Evolutionary conservation across 2,329 filamentous ascomycete species (phyloP).

Genomic region (Whalleya microplaca): DNA sequence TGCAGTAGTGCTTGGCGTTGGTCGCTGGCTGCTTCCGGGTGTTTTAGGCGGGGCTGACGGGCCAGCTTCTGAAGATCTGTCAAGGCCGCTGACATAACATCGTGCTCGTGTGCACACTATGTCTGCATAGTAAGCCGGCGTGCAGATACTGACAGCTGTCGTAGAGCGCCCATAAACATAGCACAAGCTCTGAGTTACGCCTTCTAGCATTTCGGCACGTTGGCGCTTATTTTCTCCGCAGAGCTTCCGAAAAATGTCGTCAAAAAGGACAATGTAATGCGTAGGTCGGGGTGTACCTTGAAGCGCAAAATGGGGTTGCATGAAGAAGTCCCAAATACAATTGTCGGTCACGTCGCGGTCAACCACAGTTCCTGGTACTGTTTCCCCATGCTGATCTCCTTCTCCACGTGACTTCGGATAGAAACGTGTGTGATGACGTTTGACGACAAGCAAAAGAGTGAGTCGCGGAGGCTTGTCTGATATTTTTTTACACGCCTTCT

Average conservation of each 20-base stretch:
- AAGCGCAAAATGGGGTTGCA: slow-evolving; percentile 69
- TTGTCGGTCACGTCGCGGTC: slow-evolving; percentile 70
- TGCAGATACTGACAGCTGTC: slow-evolving; percentile 69
- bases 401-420: slow-evolving; percentile 58
- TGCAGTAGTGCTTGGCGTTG: too few relatives aligned
- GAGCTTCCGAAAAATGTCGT: slow-evolving; percentile 52
- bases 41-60: too few relatives aligned
- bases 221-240: slow-evolving; percentile 14
- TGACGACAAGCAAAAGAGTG: slow-evolving; percentile 71
- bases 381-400: slow-evolving; percentile 58
- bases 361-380: slow-evolving; percentile 67
- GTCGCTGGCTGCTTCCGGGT: too few relatives aligned
- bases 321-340: slow-evolving; percentile 69
- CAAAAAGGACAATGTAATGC: slow-evolving; percentile 65
- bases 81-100: slow-evolving; percentile 59
- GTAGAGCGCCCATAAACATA: slow-evolving; percentile 72
- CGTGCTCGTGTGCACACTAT: slow-evolving; percentile 68
- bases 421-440: slow-evolving; percentile 75
- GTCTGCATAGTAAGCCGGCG: slow-evolving; percentile 76
- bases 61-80: slow-evolving; percentile 29
- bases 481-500: slow-evolving; percentile 56
- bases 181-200: slow-evolving; percentile 67
- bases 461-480: slow-evolving; percentile 61
- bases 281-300: slow-evolving; percentile 72
- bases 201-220: slow-evolving; percentile 61